A percentile compares a stretch with the other conserved stretches of the same genome.
These are phyloP conservation scores for Madurella fahalii DNA, from an alignment of 2,329 filamentous ascomycete species.

Conservation along the genomic window DNA sequence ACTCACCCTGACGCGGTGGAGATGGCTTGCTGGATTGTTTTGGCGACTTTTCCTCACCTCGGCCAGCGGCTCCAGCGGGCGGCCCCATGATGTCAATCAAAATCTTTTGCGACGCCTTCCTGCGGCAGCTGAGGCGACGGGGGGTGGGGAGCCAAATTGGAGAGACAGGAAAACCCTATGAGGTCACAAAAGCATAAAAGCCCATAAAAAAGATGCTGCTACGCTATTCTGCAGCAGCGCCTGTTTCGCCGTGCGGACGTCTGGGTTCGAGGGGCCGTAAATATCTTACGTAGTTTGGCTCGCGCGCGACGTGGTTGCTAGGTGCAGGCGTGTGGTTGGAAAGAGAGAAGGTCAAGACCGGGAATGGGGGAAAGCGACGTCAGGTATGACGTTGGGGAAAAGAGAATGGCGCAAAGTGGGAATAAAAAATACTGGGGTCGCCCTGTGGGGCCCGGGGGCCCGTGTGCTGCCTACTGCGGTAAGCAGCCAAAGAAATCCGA, in stretches of 20 bases:
- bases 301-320: constrained; percentile 7
- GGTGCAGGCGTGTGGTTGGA: constrained; percentile 13
- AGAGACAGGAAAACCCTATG: constrained; percentile 20
- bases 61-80: constrained; percentile 38
- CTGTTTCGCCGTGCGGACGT: constrained; percentile 11
- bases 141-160: constrained; percentile 10
- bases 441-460: constrained; percentile 14
- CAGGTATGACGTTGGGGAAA: constrained; percentile 31
- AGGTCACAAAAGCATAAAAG: constrained; percentile 25
- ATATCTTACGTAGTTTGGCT: constrained; percentile 23
- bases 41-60: constrained; percentile 47
- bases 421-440: constrained; percentile 27
- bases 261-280: constrained; percentile 19
- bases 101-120: constrained; percentile 22
- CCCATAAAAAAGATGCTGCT: constrained; percentile 21
- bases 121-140: constrained; percentile 12
- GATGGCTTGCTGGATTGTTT: constrained; percentile 41
- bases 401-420: constrained; percentile 27
- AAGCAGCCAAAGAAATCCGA: background rate
- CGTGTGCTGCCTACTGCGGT: constrained; percentile 11
- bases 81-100: constrained; percentile 47
- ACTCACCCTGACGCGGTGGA: constrained; percentile 43
- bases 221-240: constrained; percentile 22
- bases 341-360: constrained; percentile 20
- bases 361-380: constrained; percentile 28